A percentile compares a stretch with the other conserved stretches of the same genome.
Conservation (phyloP, 73 alveolate genomes). For the Vitrella brassicaformis region DNA sequence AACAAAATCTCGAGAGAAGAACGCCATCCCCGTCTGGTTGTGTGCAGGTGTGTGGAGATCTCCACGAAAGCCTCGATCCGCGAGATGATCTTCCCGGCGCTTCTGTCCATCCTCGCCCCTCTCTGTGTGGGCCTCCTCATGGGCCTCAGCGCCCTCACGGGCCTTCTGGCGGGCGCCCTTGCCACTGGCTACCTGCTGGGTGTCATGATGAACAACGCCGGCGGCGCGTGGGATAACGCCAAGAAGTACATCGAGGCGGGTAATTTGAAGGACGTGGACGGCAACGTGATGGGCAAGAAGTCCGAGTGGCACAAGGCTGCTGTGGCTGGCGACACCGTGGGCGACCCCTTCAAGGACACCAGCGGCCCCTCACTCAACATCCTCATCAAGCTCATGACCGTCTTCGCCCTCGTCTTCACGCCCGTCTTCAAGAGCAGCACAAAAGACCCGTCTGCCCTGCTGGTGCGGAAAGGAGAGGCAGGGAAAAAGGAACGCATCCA, state of each 20-base stretch:
- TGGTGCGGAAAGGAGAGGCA: background rate
- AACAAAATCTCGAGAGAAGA: no score
- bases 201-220: conserved; percentile 66
- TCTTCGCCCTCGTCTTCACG: conserved; percentile 47
- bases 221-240: conserved; percentile 92
- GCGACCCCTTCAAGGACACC: conserved; percentile 49
- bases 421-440: background rate
- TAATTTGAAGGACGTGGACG: conserved; percentile 39
- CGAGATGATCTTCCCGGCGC: conserved; percentile 80
- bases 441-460: background rate
- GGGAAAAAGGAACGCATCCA: background rate
- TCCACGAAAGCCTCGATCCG: conserved; percentile 65
- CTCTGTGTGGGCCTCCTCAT: conserved; percentile 63
- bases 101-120: conserved; percentile 68
- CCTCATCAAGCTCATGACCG: conserved; percentile 74
- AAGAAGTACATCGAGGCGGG: conserved; percentile 51
- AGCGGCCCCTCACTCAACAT: conserved; percentile 72
- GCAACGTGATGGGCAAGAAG: conserved; percentile 47
- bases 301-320: conserved; percentile 81
- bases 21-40: no score
- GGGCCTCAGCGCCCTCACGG: conserved; percentile 68
- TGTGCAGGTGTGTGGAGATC: conserved; percentile 75
- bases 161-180: conserved; percentile 68
- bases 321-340: conserved; percentile 84
- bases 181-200: conserved; percentile 80